Conservation (phyloP, 306 rosid species). For the Alnus rubra region DNA sequence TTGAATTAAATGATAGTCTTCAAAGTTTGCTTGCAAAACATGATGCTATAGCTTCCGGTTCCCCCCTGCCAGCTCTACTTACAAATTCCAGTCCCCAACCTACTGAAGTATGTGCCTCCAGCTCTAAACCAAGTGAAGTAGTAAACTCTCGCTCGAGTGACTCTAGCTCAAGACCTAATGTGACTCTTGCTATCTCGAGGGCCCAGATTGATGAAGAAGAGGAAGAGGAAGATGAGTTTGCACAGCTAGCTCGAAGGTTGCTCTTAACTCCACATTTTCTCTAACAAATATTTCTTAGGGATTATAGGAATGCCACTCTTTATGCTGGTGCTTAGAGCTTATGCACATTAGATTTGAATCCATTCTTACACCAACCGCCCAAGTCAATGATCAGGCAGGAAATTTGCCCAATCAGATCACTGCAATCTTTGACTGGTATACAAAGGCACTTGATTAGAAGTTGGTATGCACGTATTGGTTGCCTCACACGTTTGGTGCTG, state of each 20-base stretch:
- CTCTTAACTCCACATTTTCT: conserved; percentile 4
- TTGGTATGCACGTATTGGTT: neutral
- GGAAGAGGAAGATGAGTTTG: conserved; percentile 93
- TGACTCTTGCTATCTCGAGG: conserved; percentile 34
- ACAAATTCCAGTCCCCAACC: conserved; percentile 45
- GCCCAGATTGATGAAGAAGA: conserved; percentile 66
- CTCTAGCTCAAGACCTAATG: conserved; percentile 47
- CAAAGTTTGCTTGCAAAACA: conserved; percentile 86
- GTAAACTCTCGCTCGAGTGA: conserved; percentile 43
- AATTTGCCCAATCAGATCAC: neutral
- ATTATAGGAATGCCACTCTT: conserved; percentile 13
- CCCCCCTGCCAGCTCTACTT: conserved; percentile 54
- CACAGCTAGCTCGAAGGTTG: conserved; percentile 92
- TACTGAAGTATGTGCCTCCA: conserved; percentile 45
- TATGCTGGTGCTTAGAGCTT: neutral
- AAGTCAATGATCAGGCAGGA: neutral
- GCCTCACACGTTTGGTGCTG: neutral
- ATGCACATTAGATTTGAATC: neutral
- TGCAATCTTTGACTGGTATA: neutral
- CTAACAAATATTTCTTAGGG: neutral
- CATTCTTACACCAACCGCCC: neutral
- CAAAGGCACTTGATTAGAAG: neutral
- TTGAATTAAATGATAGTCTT: conserved; percentile 77
- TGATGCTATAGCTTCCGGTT: conserved; percentile 90
- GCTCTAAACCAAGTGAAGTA: conserved; percentile 46